Base-by-base conservation (phyloP, 768 basidiomycete species). In the Hypholoma fasciculare region DNA sequence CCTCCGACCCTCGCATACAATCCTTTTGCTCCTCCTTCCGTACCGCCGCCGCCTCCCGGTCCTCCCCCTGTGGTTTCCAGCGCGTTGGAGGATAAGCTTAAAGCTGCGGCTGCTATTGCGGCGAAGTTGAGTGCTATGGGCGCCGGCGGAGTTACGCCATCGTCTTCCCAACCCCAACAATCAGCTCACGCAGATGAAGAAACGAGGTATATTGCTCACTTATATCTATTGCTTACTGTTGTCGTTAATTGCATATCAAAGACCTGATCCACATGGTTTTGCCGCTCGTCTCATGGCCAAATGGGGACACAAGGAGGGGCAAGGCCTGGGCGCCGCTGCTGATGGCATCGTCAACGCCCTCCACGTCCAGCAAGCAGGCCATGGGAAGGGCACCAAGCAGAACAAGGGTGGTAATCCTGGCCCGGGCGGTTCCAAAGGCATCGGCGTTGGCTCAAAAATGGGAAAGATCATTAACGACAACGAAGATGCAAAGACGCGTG, bases 281-380 rank as follows among this genome's bases (percentile, higher is more conserved):
- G 93, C 93, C 34, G 87, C 88, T 12, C 87, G 91, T 36, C 69
- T 96, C 63, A 96, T 97, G 94, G 92, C 91, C 2, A 97, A 95
- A 75, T 96, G 91, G 92, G 96, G 96, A 0, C 94, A 97, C 69
- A 90, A 92, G 69, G 92, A 93, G 69, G 96, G 96, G 1, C 88
- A 94, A 73, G 96, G 96, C 9, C 81, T 98, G 1, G 96, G 96
- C 36, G 88, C 82, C 0, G 86, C 91, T 58, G 91, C 87, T 7
- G 81, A 82, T 2, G 95, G 95, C 1, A 96, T 98, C 46, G 85
- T 96, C 44, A 90, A 96, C 57, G 94, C 96, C 5, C 81, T 98
- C 4, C 82, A 87, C 0, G 90, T 96, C 19, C 91, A 96, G 67
- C 88, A 89, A 57, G 75, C 83, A 14, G 68, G 57, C 2, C 66